Base-by-base conservation (phyloP, 2,329 filamentous ascomycete genomes). In the Lachnellula hyalina region DNA sequence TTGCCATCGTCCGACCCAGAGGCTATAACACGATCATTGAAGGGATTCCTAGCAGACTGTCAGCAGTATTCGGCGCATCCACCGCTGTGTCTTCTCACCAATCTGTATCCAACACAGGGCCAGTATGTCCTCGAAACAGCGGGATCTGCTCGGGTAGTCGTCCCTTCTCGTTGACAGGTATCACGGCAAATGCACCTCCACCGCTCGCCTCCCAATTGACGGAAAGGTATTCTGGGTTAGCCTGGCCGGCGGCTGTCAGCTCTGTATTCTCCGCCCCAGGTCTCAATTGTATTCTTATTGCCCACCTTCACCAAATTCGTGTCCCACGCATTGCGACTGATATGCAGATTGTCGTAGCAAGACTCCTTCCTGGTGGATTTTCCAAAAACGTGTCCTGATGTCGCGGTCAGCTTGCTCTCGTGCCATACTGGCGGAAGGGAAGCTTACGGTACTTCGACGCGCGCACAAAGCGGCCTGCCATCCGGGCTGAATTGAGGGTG, bases 201-300 rank as follows among this genome's bases (percentile, higher is more conserved):
- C 94, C 94, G 71, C 90, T 89, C 40, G 94, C 82, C 75, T 99
- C 93, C 94, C 94, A 99, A 80, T 99, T 99, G 76, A 99, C 92
- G 5, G 94, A 87, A 65, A 99, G 81, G 73, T 94, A 97, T 73
- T 96, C 86, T 49, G 94, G 92, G 74, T 99, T 99, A 72, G 85
- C 94, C 91, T 95, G 70, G 21, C 41, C 46, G 35, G 25, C 25
- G 8, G 25, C 41, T 52, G 66, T 68, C 58, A 63, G 61, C 63
- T 58, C 49, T 47, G 21, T 42, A 41, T 36, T 40, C 25, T 49
- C 42, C 42, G 17, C 28, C 28, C 17, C 4, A 34, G 15, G 34
- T 23, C 46, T 6, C 25, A 2, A 28, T 8, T 28, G 25, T 8
- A 8, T 28, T 55, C 28, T 48, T n/a, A 51, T 25, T 38, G 55